Base-by-base conservation (phyloP, 2,329 filamentous ascomycete species). In the Paramyrothecium sp. region DNA sequence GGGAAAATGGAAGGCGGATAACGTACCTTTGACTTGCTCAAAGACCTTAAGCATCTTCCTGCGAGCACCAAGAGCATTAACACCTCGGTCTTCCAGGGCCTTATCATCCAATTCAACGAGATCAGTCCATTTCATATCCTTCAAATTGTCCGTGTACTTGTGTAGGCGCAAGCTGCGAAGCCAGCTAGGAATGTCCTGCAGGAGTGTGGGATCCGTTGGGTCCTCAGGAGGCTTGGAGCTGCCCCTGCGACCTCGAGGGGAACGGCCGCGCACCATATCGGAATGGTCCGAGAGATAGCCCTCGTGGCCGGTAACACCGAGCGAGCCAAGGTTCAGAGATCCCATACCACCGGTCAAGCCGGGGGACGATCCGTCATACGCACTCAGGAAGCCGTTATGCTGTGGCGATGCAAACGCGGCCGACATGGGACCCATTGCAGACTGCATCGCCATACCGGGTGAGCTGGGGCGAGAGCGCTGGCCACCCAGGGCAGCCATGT, bases 11-110 rank as follows among this genome's bases (percentile, higher is more conserved):
- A 19, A 12, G n/a, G 16, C 7, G 41, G 17, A 46, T 19, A 47
- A 66, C 77, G 62, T 76, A 87, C 86, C 90, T 76, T 87, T 92
- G 69, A 98, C 94, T 79, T 97, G 93, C 68, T 98, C 95, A 75
- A 98, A 98, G 56, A 98, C 95, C 86, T 99, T 99, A 60, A 99
- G 80, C 91, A 99, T 96, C 84, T 99, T 99, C 72, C 94, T 90
- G 65, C 95, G 84, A 19, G 95, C 95, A 66, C 95, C 95, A 56
- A 98, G 84, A 55, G 95, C 95, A 73, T 97, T 97, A 33, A 99
- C 95, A 53, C 95, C 95, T 54, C 92, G 89, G 23, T 92, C 90
- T 76, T 98, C 94, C 61, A 99, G 80, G 52, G 91, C 93, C 70
- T 93, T 93, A 65, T 99, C 95, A 68, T 97, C 92, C 65, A 99